Evolutionary conservation across 148 eudicot species (phyloP).

Genomic region (Pharnaceum exiguum): DNA sequence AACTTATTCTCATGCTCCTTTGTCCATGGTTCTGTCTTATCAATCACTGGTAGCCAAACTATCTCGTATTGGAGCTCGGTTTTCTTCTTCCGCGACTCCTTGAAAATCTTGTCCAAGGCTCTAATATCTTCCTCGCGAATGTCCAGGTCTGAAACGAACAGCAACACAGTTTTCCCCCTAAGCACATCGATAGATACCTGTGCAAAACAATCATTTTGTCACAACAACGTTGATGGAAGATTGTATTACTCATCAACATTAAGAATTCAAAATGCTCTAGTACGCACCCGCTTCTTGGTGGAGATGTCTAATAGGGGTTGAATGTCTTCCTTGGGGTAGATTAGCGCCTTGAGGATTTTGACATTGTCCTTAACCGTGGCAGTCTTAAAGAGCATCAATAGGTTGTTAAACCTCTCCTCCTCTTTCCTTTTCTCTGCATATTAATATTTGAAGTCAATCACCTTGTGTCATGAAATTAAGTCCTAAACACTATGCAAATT

Average conservation of each 20-base stretch:
- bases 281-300: neutral
- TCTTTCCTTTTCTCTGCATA: constrained; percentile 5
- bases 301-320: constrained; percentile 7
- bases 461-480: too few relatives aligned
- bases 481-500: too few relatives aligned
- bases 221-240: neutral
- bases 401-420: constrained; percentile 3
- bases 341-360: neutral
- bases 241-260: too few relatives aligned
- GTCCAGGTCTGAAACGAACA: constrained; percentile 16
- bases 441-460: too few relatives aligned
- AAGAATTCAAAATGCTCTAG: too few relatives aligned
- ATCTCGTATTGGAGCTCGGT: constrained; percentile 1
- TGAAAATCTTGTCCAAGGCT: constrained; percentile 6
- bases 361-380: neutral
- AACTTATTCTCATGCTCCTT: neutral
- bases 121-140: constrained; percentile 8
- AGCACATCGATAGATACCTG: constrained; percentile 4
- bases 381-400: neutral
- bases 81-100: neutral
- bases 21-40: neutral
- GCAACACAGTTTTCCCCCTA: constrained; percentile 9
- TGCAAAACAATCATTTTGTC: neutral
- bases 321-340: constrained; percentile 3
- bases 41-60: constrained; percentile 4